A percentile compares a stretch with the other conserved stretches of the same genome.
These are phyloP conservation scores for Sporopachydermia lactativora DNA, from an alignment of 805 yeast genomes.

Conservation along the genomic window DNA sequence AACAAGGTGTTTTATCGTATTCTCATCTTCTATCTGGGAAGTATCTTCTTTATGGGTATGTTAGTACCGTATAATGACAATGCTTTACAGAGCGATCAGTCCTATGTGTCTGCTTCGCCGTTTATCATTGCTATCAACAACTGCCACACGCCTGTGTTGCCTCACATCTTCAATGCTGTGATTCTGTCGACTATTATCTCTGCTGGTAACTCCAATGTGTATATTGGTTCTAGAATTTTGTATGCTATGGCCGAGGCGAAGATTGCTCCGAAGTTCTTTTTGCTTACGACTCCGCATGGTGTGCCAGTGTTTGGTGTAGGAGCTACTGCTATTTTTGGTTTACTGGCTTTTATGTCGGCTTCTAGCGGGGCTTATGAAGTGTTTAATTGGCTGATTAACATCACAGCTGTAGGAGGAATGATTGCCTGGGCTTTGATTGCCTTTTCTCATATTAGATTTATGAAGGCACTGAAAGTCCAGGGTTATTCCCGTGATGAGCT, in stretches of 20 bases:
- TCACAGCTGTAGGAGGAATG: conserved; percentile 66
- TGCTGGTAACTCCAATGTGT: conserved; percentile 69
- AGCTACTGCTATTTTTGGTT: conserved; percentile 46
- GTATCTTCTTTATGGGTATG: conserved; percentile 55
- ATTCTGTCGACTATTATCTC: conserved; percentile 52
- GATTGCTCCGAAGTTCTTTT: conserved; percentile 41
- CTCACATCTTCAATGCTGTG: conserved; percentile 61
- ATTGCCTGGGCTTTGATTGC: conserved; percentile 25
- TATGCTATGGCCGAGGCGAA: conserved; percentile 49
- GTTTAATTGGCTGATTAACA: conserved; percentile 60
- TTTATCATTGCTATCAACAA: conserved; percentile 58
- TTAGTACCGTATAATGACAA: conserved; percentile 58
- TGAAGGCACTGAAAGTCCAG: conserved; percentile 46
- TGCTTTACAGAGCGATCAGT: conserved; percentile 22
- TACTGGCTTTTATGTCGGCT: conserved; percentile 44
- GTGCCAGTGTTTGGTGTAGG: conserved; percentile 48
- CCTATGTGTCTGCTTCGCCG: conserved; percentile 47
- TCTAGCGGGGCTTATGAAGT: conserved; percentile 40
- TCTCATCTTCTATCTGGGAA: conserved; percentile 46
- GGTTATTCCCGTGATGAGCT: conserved; percentile 53
- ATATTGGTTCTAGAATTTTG: conserved; percentile 56
- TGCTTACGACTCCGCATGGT: conserved; percentile 37
- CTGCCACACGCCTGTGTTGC: conserved; percentile 52
- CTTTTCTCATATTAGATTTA: conserved; percentile 17
- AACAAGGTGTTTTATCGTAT: conserved; percentile 56